Base-by-base conservation (phyloP, 208 protist species). In the Crithidia mellificae region DNA sequence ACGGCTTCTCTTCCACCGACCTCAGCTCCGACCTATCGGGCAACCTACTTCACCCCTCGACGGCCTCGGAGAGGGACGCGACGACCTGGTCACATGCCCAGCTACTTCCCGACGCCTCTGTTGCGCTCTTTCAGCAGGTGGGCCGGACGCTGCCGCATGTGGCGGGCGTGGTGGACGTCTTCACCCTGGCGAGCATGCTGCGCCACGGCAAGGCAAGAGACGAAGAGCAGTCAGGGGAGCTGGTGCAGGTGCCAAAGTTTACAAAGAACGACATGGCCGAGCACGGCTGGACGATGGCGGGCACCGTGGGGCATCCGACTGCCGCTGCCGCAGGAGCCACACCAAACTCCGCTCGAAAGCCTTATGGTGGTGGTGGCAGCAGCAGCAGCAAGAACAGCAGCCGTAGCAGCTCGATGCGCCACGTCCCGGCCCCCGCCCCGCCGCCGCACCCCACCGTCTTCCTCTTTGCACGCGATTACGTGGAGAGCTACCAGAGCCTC, bases 181-280 rank as follows among this genome's bases (percentile, higher is more conserved):
- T 56, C 58, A 78, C 72, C 1, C 34, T 78, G 9, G 72, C 72
- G 20, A 57, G 57, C 43, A 78, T 78, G 72, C 22, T 78, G 64
- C 64, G 58, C 32, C 29, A 68, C 34, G 56, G 20, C 22, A 52
- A 59, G 44, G 22, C 27, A 20, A 20, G 36, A 51, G 34, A 43
- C 51, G 49, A 58, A 44, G 25, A 51, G 64, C 64, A 7, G 34
- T 46, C 30, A 1, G 24, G 43, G 34, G 30, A 62, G n/a, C 59
- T 65, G 11, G 59, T 65, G 32, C 46, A 43, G 9, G 34, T 65
- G 59, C 59, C 59, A 17, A 41, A n/a, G 32, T 6, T 65, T 1
- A 65, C 43, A 19, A 32, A 36, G 22, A 38, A 30, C 27, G 44
- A 65, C 24, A 55, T 65, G 59, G 59, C 50, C 11, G 15, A 53